phyloP scores from a whole-genome alignment of 2,329 filamentous ascomycete genomes.

The Pseudocercospora fuligena region DNA sequence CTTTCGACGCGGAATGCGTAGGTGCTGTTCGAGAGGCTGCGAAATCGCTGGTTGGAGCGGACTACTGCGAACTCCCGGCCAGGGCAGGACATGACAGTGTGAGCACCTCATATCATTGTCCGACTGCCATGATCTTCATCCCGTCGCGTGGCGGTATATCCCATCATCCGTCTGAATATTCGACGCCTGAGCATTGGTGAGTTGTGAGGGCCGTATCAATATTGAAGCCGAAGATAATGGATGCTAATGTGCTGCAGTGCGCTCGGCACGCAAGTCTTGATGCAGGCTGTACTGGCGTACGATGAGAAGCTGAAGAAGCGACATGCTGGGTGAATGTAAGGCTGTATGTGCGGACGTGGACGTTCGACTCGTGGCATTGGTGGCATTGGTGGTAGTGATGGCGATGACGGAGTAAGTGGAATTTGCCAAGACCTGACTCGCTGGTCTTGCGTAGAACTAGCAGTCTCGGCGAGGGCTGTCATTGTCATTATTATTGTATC shows the following conservation, averaged over 20 bases:
- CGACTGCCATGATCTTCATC: constrained; percentile 43
- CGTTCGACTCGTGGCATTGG: too few relatives aligned
- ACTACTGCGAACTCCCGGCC: constrained; percentile 14
- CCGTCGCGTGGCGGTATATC: constrained; percentile 36
- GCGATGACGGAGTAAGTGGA: too few relatives aligned
- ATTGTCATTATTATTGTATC: too few relatives aligned
- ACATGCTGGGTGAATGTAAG: too few relatives aligned
- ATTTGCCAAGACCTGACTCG: too few relatives aligned
- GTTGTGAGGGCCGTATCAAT: neutral
- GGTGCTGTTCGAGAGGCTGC: constrained; percentile 33
- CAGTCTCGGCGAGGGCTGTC: too few relatives aligned
- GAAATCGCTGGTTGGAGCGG: constrained; percentile 32
- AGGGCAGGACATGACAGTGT: constrained; percentile 38
- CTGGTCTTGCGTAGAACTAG: too few relatives aligned
- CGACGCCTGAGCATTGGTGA: constrained; percentile 31
- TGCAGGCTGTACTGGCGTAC: constrained; percentile 37
- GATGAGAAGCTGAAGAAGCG: constrained; percentile 29
- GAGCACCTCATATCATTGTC: constrained; percentile 35
- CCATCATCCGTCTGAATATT: constrained; percentile 35
- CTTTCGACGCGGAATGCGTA: constrained; percentile 33
- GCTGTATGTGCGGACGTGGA: too few relatives aligned
- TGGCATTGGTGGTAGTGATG: too few relatives aligned
- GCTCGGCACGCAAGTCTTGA: constrained; percentile 34
- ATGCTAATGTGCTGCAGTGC: constrained; percentile 13
- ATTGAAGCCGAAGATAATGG: neutral